Base-by-base conservation (phyloP, 2,329 filamentous ascomycete species). In the Colletotrichum australisinense region DNA sequence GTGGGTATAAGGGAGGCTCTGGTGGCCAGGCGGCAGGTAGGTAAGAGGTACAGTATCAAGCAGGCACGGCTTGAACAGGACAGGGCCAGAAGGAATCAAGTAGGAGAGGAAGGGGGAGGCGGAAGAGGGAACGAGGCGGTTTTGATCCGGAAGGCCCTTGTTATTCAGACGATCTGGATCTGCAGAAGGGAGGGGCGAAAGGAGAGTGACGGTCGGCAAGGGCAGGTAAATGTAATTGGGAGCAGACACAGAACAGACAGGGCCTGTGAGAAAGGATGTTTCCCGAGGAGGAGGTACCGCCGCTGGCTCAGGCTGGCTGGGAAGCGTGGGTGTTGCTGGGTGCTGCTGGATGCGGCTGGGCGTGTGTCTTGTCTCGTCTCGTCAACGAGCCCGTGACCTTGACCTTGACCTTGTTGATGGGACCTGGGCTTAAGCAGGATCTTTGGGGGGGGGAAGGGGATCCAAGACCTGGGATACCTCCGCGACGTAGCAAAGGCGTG, bases 171-270 rank as follows among this genome's bases (percentile, higher is more conserved):
- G 70, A 69, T 69, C 70, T 55, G 66, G 70, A 73, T 70, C 70
- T 73, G 66, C 70, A 65, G 55, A 66, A 58, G 68, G 62, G 46
- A 67, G 70, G 55, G 58, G 52, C 74, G 66, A 67, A 65, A 74
- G 64, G 68, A 73, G 72, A 66, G 65, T 63, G 38, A 67, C 52
- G 66, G 74, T 53, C 72, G 57, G 38, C 56, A 66, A 69, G 65
- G 72, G 75, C 60, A 72, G 69, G 75, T 65, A 69, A 67, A 63
- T 70, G 70, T 64, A 60, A 72, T 63, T 65, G 67, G 56, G 72
- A 75, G 42, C 63, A 69, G 53, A 49, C 69, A 56, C 22, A 16
- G 38, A 32, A 65, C 63, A 74, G 62, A 62, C 46, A 60, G 56
- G 62, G 66, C 30, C 66, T 28, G 55, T 73, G 55, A 49, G 57